Percentiles rank a stretch among this genome's conserved stretches.
Conservation (phyloP, 495 filamentous ascomycete species). For the Stereocaulon alpinum region DNA sequence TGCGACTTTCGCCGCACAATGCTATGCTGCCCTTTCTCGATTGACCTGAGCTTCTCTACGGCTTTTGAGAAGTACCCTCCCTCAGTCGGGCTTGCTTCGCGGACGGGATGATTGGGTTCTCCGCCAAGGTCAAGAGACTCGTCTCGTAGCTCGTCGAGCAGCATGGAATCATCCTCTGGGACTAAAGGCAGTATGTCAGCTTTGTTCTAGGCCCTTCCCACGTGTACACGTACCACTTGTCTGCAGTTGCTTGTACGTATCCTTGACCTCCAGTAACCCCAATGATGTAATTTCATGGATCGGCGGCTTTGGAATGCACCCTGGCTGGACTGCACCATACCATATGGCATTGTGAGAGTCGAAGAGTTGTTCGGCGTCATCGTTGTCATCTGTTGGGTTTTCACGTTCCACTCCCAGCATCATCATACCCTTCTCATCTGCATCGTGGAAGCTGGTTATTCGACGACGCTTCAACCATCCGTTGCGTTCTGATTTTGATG, state of each 20-base stretch:
- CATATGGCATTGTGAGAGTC: not conserved
- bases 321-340: too few relatives aligned
- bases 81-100: not conserved
- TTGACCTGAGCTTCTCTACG: not conserved
- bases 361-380: not conserved
- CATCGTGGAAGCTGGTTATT: not conserved
- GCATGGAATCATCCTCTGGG: too few relatives aligned
- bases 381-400: not conserved
- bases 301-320: not conserved
- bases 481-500: constrained; percentile 4
- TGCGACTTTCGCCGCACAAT: constrained; percentile 1
- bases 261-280: not conserved
- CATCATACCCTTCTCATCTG: not conserved
- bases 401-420: not conserved
- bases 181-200: too few relatives aligned
- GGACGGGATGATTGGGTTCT: not conserved
- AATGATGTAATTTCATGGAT: not conserved
- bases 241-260: not conserved
- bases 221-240: too few relatives aligned
- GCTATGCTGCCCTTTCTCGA: not conserved
- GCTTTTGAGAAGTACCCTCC: constrained; percentile 6
- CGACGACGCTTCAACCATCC: constrained; percentile 8
- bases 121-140: not conserved
- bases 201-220: too few relatives aligned
- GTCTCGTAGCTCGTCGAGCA: too few relatives aligned